Base-by-base conservation (phyloP, 2,329 filamentous ascomycete species). In the Aspergillus puulaauensis region DNA sequence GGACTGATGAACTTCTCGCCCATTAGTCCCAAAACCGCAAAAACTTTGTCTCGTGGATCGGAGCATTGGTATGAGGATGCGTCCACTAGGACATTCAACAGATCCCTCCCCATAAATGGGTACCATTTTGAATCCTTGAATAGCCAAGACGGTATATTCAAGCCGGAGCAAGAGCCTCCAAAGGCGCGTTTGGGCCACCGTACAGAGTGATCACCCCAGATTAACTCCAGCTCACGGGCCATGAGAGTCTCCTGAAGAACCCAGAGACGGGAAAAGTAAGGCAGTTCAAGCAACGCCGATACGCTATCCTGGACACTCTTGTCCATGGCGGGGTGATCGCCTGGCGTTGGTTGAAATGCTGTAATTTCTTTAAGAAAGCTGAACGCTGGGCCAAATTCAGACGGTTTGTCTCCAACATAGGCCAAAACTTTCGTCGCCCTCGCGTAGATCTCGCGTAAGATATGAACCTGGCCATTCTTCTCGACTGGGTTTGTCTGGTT, bases 21-120 rank as follows among this genome's bases (percentile, higher is more conserved):
- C 33, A 51, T 45, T 15, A 56, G 31, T 17, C 46, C 46, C 35
- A 52, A 15, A 6, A 51, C 17, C 0, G 46, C 54, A 46, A 56
- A 56, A 3, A 56, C 40, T 19, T 52, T 56, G 33, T 51, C 54
- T 27, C 54, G 46, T 23, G 54, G 54, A 14, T 56, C 54, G 33
- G 39, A 45, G 15, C 47, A 56, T 12, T 56, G n/a, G 11, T 56
- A 56, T 0, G 19, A 31, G 3, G 46, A 56, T 35, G 12, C 17
- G 6, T 46, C 11, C 3, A 43, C 19, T 15, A 56, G 6, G 15
- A 56, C 31, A 17, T 23, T 24, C 3, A 51, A 17, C 4, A 56
- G 8, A 39, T 56, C 47, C 3, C 21, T 19, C 19, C 41, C 41
- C 1, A 15, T 49, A 15, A 55, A 39, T 11, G 41, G 41, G 9